Evolutionary conservation across 106 monocot species (phyloP), one percentile per base, ranked within the genome.

Genomic region (Chionographis japonica): DNA sequence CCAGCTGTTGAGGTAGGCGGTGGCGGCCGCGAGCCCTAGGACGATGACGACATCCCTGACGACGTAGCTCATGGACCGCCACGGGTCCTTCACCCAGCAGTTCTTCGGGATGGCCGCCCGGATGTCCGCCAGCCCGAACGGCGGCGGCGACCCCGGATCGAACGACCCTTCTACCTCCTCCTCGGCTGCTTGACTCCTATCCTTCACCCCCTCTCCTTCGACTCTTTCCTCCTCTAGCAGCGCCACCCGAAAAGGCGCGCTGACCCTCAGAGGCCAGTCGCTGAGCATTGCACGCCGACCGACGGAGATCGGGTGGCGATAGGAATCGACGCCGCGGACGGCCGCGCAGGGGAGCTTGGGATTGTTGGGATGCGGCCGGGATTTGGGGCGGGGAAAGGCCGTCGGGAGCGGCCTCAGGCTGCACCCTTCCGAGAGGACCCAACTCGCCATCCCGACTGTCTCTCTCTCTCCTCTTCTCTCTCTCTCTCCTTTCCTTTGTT

Each of bases 41-140:
- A 88, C 90, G 16, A 79, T 27, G 14, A 53, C 79, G 3, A 88
- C 78, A 54, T 90, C 94, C 10, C 94, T 69, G 7, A 70, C 58
- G 10, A 94, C 88, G 50, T 90, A 90, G 60, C 74, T 60, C 79
- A 90, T 72, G 60, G 94, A 94, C 37, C 74, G 56, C 87, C 82
- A 72, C 0, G 83, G 64, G 63, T 81, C 66, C 79, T 85, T 85
- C 51, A 63, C 75, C 91, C 88, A 92, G 52, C 87, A 92, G 51
- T 83, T 85, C n/a, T 59, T 70, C 11, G 91, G 91, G 18, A 92
- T 88, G 19, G 85, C 79, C 4, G 85, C 85, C 0, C 88, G 73
- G 59, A 92, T 80, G 61, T 92, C 88, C 19, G 85, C 79, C 52
- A 92, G 71, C 54, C 80, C 70, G 60, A 92, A 88, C 3, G 85